phyloP scores from a whole-genome alignment of 805 yeast genomes.

The Ogataea methanolica region DNA sequence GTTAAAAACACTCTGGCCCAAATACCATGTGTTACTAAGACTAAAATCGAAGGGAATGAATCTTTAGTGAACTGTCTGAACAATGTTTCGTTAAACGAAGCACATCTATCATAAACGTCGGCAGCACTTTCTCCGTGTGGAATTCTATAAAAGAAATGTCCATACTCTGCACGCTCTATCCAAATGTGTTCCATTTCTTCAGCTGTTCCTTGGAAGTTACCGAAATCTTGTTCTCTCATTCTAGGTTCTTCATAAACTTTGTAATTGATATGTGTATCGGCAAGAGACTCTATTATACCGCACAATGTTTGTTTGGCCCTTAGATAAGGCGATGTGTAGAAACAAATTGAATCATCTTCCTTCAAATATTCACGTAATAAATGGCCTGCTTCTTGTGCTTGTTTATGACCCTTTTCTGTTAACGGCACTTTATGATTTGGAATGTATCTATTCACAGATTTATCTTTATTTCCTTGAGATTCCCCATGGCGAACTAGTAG shows the following conservation, averaged over 20 bases:
- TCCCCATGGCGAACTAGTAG: conserved; percentile 88
- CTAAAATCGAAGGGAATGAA: conserved; percentile 74
- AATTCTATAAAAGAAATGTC: conserved; percentile 82
- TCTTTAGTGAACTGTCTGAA: conserved; percentile 72
- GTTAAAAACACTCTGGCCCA: conserved; percentile 90
- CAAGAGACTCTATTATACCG: conserved; percentile 55
- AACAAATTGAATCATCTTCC: conserved; percentile 57
- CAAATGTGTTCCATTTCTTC: conserved; percentile 78
- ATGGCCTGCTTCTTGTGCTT: conserved; percentile 59
- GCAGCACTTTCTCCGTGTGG: conserved; percentile 97
- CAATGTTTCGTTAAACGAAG: conserved; percentile 83
- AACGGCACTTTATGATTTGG: conserved; percentile 80
- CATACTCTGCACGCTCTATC: conserved; percentile 82
- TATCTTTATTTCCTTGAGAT: conserved; percentile 85
- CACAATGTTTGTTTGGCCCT: conserved; percentile 83
- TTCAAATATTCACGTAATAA: conserved; percentile 29
- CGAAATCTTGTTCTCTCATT: conserved; percentile 92
- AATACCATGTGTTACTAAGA: conserved; percentile 88
- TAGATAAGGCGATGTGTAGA: conserved; percentile 82
- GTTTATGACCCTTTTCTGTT: conserved; percentile 65
- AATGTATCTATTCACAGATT: conserved; percentile 66
- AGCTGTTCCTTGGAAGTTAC: conserved; percentile 78
- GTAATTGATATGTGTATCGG: conserved; percentile 39
- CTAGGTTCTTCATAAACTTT: conserved; percentile 81
- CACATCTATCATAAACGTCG: conserved; percentile 87